Evolutionary conservation across 1,139 yeast species (phyloP).

Genomic region (Casaregolazyma suthepensis): DNA sequence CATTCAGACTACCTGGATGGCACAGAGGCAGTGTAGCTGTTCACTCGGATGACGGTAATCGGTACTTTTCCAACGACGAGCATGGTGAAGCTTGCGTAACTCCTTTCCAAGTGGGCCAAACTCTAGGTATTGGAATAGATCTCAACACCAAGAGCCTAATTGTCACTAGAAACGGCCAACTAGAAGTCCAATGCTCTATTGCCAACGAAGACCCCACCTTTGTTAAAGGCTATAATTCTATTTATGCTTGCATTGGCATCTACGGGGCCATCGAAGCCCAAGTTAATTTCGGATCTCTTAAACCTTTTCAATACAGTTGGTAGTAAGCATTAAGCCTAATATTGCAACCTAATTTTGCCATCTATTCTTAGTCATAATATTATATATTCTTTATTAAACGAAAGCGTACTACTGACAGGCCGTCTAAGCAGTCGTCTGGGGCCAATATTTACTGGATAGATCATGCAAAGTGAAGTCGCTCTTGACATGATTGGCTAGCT

Average conservation of each 20-base stretch:
- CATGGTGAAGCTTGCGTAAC: conserved; percentile 23
- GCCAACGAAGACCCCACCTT: conserved; percentile 15
- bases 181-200: conserved; percentile 24
- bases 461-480: conserved; percentile 18
- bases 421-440: neutral
- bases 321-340: no score
- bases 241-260: conserved; percentile 28
- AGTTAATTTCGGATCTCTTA: conserved; percentile 19
- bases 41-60: conserved; percentile 29
- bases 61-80: conserved; percentile 25
- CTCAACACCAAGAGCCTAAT: conserved; percentile 18
- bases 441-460: neutral
- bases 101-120: conserved; percentile 22
- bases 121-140: conserved; percentile 27
- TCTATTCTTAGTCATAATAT: neutral
- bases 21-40: conserved; percentile 29
- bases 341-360: no score
- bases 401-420: neutral
- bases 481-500: conserved; percentile 20
- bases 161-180: conserved; percentile 21
- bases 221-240: conserved; percentile 23
- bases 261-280: conserved; percentile 25
- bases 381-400: neutral
- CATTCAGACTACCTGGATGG: conserved; percentile 29
- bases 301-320: conserved; percentile 11